Conservation (phyloP, 2,329 filamentous ascomycete species). For the Colletotrichum filicis region DNA sequence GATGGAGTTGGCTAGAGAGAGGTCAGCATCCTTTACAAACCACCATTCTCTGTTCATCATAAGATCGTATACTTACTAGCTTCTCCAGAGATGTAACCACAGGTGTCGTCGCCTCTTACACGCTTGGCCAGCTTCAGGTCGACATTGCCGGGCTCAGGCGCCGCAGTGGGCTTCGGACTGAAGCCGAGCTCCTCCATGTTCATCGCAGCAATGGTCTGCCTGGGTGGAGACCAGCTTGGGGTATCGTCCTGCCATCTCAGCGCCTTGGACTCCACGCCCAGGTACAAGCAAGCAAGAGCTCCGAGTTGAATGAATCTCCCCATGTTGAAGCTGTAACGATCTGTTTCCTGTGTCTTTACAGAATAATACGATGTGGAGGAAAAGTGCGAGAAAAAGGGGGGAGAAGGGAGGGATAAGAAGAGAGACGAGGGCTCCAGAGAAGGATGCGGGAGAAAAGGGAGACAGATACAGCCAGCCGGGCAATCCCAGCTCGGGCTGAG, state of each 20-base stretch:
- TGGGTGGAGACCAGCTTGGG: slow-evolving; percentile 40
- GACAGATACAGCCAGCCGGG: slow-evolving; percentile 12
- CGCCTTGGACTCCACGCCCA: slow-evolving; percentile 38
- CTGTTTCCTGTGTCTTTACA: neutral
- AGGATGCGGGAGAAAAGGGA: slow-evolving; percentile 21
- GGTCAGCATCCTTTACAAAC: slow-evolving; percentile 15
- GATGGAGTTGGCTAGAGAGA: slow-evolving; percentile 36
- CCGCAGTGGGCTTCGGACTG: slow-evolving; percentile 35
- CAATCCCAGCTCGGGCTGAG: slow-evolving; percentile 21
- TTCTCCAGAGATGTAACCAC: slow-evolving; percentile 44
- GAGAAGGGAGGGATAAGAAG: neutral
- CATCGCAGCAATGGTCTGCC: slow-evolving; percentile 40
- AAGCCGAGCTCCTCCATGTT: slow-evolving; percentile 36
- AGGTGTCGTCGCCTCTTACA: slow-evolving; percentile 42
- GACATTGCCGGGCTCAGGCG: slow-evolving; percentile 32
- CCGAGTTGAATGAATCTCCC: slow-evolving; percentile 36
- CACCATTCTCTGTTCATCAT: slow-evolving; percentile 5
- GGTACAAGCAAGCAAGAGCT: slow-evolving; percentile 38
- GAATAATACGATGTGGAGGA: neutral
- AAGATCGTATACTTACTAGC: slow-evolving; percentile 34
- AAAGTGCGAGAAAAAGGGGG: neutral
- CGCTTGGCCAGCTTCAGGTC: slow-evolving; percentile 38
- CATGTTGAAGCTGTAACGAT: slow-evolving; percentile 33
- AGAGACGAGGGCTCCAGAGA: neutral
- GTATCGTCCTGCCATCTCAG: slow-evolving; percentile 40